Evolutionary conservation across 768 basidiomycete species (phyloP), one percentile per base, ranked within the genome.

Genomic region (Lyophyllum semitale): DNA sequence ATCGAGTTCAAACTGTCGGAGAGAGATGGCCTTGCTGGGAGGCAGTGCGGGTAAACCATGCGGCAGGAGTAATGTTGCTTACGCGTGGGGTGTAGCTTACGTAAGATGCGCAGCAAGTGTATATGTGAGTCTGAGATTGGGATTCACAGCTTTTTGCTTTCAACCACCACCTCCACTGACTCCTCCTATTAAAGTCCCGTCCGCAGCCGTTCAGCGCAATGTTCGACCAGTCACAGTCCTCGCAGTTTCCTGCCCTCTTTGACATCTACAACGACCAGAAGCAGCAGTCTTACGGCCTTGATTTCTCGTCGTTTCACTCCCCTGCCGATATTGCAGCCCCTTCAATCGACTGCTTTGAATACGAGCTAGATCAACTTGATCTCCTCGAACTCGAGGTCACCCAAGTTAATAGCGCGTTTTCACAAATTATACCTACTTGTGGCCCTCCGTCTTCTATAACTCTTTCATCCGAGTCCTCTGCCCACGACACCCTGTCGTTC

Each of bases 361-460:
- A 82, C 48, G 91, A 93, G 73, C 81, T 93, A 65, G 91, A 91
- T 73, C 82, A 90, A 64, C 83, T 83, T 63, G 84, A 84, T 68
- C 78, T 84, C 65, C 77, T 84, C 53, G 82, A 85, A 67, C 78
- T 85, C 58, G 75, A 85, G 60, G 80, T 82, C 63, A 82, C 88
- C 58, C 83, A 84, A 68, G 80, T 78, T 60, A 82, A 81, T 73
- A 82, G 84, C 72, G 77, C 84, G 54, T 89, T 85, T 76, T 76
- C 79, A 61, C 80, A 81, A 60, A 83, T 83, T 64, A 82, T 83
- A 47, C 81, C 84, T 64, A 82, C 79, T 65, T 80, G 79, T 70
- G 87, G 87, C 59, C 87, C 89, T 55, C 87, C 84, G 47, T 93
- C 91, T 52, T 81, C 86, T 60, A 84, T 93, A 69, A 91, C 91